These are phyloP conservation scores for Cryptococcus sp. DNA, from an alignment of 1,284 basidiomycete genomes.

Conservation along the genomic window DNA sequence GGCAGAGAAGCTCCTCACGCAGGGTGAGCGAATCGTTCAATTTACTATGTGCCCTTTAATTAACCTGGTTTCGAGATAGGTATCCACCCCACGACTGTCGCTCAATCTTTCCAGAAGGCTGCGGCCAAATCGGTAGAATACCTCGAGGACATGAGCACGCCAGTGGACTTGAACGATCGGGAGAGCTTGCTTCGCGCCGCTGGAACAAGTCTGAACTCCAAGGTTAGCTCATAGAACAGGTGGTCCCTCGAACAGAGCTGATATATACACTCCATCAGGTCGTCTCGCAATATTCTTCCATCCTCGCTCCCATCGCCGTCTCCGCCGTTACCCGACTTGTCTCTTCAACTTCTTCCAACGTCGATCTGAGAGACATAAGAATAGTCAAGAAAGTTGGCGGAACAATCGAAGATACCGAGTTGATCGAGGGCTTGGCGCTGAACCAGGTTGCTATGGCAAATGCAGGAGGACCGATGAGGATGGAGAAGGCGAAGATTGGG, in stretches of 20 bases:
- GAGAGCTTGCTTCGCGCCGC: conserved; percentile 87
- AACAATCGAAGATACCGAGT: conserved; percentile 97
- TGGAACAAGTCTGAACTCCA: conserved; percentile 94
- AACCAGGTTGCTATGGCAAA: conserved; percentile 91
- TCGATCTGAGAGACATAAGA: conserved; percentile 94
- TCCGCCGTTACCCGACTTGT: conserved; percentile 89
- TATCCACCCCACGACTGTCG: conserved; percentile 96
- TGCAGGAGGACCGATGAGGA: conserved; percentile 88
- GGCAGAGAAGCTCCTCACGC: conserved; percentile 94
- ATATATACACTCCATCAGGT: conserved; percentile 61
- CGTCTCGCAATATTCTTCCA: conserved; percentile 98
- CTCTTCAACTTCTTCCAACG: conserved; percentile 82
- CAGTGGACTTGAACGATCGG: conserved; percentile 88
- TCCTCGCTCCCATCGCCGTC: conserved; percentile 95
- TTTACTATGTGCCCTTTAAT: background rate
- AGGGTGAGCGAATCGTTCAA: conserved; percentile 59
- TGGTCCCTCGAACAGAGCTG: background rate
- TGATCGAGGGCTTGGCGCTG: conserved; percentile 93
- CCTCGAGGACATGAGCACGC: conserved; percentile 87
- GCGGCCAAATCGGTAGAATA: conserved; percentile 92
- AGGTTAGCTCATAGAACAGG: conserved; percentile 58
- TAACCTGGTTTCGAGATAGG: conserved; percentile 42
- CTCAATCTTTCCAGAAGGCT: conserved; percentile 92
- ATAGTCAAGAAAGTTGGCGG: conserved; percentile 99
- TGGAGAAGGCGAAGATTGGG: conserved; percentile 99